These are phyloP conservation scores for Apophysomyces trapeziformis DNA, from an alignment of 371 early-diverging fungal species.

Conservation along the genomic window DNA sequence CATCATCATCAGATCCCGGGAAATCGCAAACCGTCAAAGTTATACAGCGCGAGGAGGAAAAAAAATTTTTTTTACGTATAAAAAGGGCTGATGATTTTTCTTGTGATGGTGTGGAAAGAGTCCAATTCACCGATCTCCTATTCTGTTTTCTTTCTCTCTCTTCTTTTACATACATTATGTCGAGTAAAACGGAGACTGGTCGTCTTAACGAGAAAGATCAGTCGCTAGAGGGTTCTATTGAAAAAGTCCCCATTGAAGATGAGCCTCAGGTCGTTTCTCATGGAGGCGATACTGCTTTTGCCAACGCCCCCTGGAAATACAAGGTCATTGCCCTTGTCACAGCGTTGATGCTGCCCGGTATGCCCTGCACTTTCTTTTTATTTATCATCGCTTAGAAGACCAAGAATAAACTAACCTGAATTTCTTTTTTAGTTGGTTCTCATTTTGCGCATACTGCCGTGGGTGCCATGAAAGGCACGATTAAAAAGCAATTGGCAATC, in stretches of 20 bases:
- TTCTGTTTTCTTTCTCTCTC: no score
- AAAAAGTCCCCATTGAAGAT: neutral
- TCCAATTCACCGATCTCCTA: no score
- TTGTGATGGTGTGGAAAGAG: neutral
- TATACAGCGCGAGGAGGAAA: neutral
- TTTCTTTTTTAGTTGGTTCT: constrained; percentile 31
- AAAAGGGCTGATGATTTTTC: neutral
- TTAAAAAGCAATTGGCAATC: constrained; percentile 27
- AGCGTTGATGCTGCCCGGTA: constrained; percentile 33
- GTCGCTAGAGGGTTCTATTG: neutral
- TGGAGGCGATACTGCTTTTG: constrained; percentile 28
- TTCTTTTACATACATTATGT: neutral
- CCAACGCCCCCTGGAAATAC: constrained; percentile 30
- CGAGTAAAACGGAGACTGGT: neutral
- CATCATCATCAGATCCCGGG: constrained; percentile 10
- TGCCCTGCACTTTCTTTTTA: neutral
- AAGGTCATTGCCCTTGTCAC: constrained; percentile 30
- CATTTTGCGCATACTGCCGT: constrained; percentile 38
- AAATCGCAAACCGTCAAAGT: constrained; percentile 2
- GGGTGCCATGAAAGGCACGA: constrained; percentile 33
- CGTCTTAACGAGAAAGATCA: neutral
- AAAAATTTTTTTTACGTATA: constrained; percentile 5
- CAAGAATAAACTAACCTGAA: neutral
- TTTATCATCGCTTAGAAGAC: neutral
- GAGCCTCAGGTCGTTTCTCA: neutral